These are phyloP conservation scores for Zygnema cylindricum DNA, from an alignment of 139 green algal species.

Conservation along the genomic window DNA sequence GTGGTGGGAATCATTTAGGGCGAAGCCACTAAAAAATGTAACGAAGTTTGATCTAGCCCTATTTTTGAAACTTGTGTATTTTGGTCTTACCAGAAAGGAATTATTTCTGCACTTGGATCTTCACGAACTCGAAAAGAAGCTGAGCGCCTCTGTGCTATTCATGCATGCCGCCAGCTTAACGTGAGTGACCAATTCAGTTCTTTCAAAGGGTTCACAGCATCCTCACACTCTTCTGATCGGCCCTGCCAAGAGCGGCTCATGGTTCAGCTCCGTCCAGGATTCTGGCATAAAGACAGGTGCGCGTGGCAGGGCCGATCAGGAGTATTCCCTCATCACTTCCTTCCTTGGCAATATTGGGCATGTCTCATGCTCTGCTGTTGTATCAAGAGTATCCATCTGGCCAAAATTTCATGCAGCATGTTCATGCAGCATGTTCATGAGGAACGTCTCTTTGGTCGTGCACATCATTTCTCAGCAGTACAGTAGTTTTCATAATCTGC, in stretches of 20 bases:
- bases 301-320: neutral
- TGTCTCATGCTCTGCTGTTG: no score
- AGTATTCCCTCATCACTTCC: neutral
- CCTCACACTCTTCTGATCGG: neutral
- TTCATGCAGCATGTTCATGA: no score
- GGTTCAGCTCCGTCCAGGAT: neutral
- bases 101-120: neutral
- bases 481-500: no score
- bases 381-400: no score
- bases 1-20: no score
- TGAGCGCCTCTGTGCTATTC: slow-evolving; percentile 23
- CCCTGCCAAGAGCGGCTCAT: neutral
- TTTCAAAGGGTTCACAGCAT: neutral
- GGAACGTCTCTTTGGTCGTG: no score
- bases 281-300: neutral
- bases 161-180: slow-evolving; percentile 24
- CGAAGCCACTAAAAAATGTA: no score
- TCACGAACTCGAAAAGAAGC: slow-evolving; percentile 28
- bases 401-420: no score
- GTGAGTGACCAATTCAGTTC: neutral
- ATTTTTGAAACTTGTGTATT: no score
- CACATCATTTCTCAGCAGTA: no score
- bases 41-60: no score
- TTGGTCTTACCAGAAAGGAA: neutral
- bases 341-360: no score